A percentile compares a stretch with the other conserved stretches of the same genome.
Conservation (phyloP, 352 stramenopile species). For the Phytophthora sansomeana region DNA sequence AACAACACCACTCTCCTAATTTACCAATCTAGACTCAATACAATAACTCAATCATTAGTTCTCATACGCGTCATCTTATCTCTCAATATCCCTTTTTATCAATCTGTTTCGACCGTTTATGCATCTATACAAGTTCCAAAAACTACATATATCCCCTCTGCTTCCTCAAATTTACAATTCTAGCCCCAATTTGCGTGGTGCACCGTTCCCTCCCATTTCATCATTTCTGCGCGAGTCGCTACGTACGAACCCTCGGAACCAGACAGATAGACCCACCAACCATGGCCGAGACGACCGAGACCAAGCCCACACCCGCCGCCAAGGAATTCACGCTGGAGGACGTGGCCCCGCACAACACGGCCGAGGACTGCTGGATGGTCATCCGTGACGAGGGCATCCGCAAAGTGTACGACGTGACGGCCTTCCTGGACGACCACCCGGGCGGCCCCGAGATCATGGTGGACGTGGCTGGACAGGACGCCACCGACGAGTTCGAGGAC, state of each 20-base stretch:
- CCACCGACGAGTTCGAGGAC: conserved; percentile 95
- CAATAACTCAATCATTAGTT: background rate
- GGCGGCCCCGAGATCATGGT: conserved; percentile 98
- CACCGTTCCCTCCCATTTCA: conserved; percentile 33
- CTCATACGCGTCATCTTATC: too few species aligned
- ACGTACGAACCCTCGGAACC: conserved; percentile 37
- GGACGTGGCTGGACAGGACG: conserved; percentile 94
- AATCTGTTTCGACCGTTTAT: too few species aligned
- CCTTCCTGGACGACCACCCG: conserved; percentile 99
- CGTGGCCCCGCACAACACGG: conserved; percentile 88
- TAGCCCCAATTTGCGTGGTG: background rate
- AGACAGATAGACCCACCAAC: background rate
- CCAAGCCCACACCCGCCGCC: too few species aligned
- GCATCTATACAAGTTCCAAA: background rate
- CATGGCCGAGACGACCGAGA: conserved; percentile 39
- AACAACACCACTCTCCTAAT: background rate
- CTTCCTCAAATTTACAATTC: conserved; percentile 1
- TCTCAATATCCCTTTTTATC: background rate
- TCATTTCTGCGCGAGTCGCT: conserved; percentile 41
- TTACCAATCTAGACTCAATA: background rate
- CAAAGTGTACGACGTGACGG: conserved; percentile 98
- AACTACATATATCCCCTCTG: background rate
- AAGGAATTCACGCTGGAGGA: conserved; percentile 95
- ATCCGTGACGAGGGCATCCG: conserved; percentile 69
- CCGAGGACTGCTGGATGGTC: conserved; percentile 90